Evolutionary conservation across 1,284 basidiomycete genomes (phyloP), one percentile per base, ranked within the genome.

Genomic region (Trichosporon asahii): DNA sequence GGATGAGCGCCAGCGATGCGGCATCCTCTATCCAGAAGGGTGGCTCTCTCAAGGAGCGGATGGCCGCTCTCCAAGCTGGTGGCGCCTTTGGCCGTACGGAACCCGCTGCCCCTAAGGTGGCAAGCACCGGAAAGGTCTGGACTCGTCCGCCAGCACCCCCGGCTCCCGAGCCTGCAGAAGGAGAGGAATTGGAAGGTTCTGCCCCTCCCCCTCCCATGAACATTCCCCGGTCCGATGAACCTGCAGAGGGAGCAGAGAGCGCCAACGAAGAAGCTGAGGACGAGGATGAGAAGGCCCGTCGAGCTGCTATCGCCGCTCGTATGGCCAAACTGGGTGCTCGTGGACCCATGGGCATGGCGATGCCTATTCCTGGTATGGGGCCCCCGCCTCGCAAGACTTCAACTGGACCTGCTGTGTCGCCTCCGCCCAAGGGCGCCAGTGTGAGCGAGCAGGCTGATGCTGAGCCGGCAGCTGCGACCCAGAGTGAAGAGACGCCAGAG

Each of bases 1-100:
- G 80, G 23, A 91, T 95, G 90, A 92, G 90, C 27, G 91, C 91
- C 6, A 88, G 88, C 23, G 94, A 95, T 85, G 93, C 93, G 35
- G 89, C 90, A 80, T 89, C 90, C 76, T 90, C 90, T 75, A 93
- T 94, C 79, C 86, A 86, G 60, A 77, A 79, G 64, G 85, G 84
- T 21, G 90, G 88, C 3, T 92, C 91, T 71, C 84, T 97, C 74
- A 94, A 90, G 84, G 94, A 95, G 74, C 89, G 94, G 57, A 96
- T 97, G 93, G 93, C 93, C 29, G 92, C 93, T 2, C 85, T 96
- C 40, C 90, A 93, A 78, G 91, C 91, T 5, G 78, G 78, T 2
- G 90, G 90, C 23, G 91, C 86, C 11, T 94, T 94, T 78, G 91
- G 91, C 23, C 73, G 84, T 0, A 67, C 71, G 12, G 84, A 74